Evolutionary conservation across 139 green algal species (phyloP).

Genomic region (Penium margaritaceum): DNA sequence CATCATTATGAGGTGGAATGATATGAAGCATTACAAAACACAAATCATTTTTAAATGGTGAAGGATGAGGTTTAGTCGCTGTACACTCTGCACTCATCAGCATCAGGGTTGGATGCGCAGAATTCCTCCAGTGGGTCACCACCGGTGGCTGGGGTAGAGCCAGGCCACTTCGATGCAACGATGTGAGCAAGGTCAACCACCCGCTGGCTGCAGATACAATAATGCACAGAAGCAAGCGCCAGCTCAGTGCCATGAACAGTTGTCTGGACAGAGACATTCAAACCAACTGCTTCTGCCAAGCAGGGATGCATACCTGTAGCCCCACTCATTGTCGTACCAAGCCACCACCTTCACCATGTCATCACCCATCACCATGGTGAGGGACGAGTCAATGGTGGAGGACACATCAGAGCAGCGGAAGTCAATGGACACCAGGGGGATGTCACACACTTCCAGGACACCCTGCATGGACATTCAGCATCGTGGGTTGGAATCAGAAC

Average conservation of each 20-base stretch:
- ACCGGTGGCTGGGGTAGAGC: neutral
- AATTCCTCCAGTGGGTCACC: conserved; percentile 47
- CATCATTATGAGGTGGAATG: too few relatives aligned
- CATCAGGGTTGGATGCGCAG: conserved; percentile 46
- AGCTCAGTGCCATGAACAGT: too few relatives aligned
- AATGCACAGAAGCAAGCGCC: neutral
- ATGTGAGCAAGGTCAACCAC: conserved; percentile 92
- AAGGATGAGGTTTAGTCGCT: too few relatives aligned
- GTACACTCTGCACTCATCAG: conserved; percentile 53
- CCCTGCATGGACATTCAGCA: conserved; percentile 61
- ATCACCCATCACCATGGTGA: conserved; percentile 90
- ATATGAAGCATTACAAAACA: too few relatives aligned
- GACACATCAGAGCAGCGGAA: conserved; percentile 78
- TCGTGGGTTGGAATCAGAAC: neutral
- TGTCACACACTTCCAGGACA: conserved; percentile 80
- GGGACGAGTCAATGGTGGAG: conserved; percentile 83
- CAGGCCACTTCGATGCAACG: conserved; percentile 43
- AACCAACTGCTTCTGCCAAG: too few relatives aligned
- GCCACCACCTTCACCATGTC: conserved; percentile 71
- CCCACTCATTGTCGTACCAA: conserved; percentile 63
- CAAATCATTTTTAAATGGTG: too few relatives aligned
- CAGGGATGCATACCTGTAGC: too few relatives aligned
- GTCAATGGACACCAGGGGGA: conserved; percentile 92
- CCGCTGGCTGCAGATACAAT: conserved; percentile 59
- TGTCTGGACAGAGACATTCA: too few relatives aligned